A percentile compares a stretch with the other conserved stretches of the same genome.
phyloP scores from a whole-genome alignment of 108 stramenopile species.

The Nannochloropsis granulata region DNA sequence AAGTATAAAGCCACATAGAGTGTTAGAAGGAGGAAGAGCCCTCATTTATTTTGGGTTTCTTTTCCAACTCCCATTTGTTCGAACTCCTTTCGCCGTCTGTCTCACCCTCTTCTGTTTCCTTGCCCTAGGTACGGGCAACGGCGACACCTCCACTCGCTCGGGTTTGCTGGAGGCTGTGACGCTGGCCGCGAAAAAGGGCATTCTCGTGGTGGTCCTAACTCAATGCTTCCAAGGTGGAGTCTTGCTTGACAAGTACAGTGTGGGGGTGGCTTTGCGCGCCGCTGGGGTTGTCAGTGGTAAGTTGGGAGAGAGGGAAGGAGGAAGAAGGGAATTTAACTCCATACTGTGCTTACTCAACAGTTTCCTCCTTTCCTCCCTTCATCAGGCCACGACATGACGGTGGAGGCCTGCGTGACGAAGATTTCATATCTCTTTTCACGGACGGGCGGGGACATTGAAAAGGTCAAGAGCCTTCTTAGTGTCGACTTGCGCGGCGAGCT shows the following conservation, averaged over 20 bases:
- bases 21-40: conserved; percentile 52
- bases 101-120: neutral
- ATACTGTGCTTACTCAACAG: neutral
- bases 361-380: neutral
- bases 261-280: conserved; percentile 53
- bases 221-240: conserved; percentile 81
- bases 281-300: conserved; percentile 55
- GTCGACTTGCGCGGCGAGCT: neutral
- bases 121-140: neutral
- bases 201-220: conserved; percentile 72
- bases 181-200: conserved; percentile 26
- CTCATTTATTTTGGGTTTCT: conserved; percentile 24
- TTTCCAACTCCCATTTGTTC: neutral
- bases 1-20: too few species aligned
- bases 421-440: conserved; percentile 58
- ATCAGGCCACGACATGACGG: conserved; percentile 79
- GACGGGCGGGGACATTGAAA: conserved; percentile 8
- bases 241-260: conserved; percentile 70
- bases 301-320: neutral
- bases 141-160: neutral
- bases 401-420: conserved; percentile 79
- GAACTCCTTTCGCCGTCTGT: neutral
- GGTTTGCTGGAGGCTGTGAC: conserved; percentile 18
- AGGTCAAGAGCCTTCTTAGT: neutral
- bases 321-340: too few species aligned